Evolutionary conservation across 257 asterid genomes (phyloP).

Genomic region (Capsicum pubescens): DNA sequence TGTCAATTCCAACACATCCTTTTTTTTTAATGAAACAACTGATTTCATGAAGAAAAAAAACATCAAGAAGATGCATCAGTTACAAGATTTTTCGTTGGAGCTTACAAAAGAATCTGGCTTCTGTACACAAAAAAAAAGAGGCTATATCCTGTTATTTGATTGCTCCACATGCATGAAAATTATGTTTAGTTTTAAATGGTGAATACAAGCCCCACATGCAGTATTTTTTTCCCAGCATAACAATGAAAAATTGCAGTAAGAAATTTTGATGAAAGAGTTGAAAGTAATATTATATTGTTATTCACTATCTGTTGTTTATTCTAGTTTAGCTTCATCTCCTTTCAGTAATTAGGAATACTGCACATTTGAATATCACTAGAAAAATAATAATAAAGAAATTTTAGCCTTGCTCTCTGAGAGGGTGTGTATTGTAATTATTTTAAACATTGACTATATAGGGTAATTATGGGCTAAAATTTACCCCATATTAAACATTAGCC

Average conservation of each 20-base stretch:
- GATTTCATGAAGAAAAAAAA: not conserved
- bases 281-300: not conserved
- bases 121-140: not conserved
- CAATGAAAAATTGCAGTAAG: no score
- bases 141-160: conserved; percentile 2
- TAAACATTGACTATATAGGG: no score
- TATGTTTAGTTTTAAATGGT: not conserved
- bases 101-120: not conserved
- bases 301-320: not conserved
- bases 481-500: no score
- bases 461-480: no score
- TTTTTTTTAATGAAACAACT: not conserved
- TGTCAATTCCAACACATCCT: not conserved
- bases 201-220: not conserved
- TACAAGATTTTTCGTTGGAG: not conserved
- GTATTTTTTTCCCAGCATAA: not conserved
- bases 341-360: not conserved
- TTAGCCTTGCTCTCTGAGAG: no score
- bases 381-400: not conserved
- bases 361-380: not conserved
- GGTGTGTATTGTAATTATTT: no score
- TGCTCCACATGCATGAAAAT: no score
- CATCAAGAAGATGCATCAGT: not conserved
- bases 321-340: not conserved
- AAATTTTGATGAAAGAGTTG: not conserved